These are phyloP conservation scores for Babjeviella inositovora DNA, from an alignment of 805 yeast genomes.

Conservation along the genomic window DNA sequence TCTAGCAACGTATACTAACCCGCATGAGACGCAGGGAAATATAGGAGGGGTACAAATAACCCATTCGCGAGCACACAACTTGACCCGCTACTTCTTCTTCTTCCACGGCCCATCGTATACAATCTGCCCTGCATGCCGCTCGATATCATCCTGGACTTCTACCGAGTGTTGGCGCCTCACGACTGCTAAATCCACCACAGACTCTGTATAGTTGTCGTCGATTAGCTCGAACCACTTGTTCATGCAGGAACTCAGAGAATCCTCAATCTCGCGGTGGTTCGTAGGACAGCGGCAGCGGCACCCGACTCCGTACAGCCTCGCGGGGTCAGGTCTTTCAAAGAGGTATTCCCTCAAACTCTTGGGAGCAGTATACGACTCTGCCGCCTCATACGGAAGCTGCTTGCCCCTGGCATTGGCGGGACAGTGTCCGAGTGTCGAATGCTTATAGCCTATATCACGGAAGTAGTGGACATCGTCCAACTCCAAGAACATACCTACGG, in stretches of 20 bases:
- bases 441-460: slow-evolving; percentile 83
- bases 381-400: slow-evolving; percentile 28
- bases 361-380: slow-evolving; percentile 14
- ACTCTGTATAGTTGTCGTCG: slow-evolving; percentile 10
- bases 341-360: slow-evolving; percentile 14
- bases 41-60: no score
- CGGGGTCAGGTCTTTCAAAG: slow-evolving; percentile 12
- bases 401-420: slow-evolving; percentile 45
- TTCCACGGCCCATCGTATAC: no score
- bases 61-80: no score
- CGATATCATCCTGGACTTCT: no score
- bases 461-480: slow-evolving; percentile 72
- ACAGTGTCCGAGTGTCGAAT: slow-evolving; percentile 71
- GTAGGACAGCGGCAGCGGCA: slow-evolving; percentile 76
- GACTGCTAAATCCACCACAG: no score
- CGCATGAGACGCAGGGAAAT: no score
- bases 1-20: no score
- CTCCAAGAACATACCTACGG: slow-evolving; percentile 60
- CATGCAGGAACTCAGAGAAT: slow-evolving; percentile 33
- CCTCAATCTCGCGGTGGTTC: slow-evolving; percentile 36
- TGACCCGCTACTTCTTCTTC: no score
- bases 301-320: slow-evolving; percentile 37
- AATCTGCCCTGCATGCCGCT: no score
- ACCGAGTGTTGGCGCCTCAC: no score
- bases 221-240: slow-evolving; percentile 24